These are phyloP conservation scores for Mycena galopus DNA, from an alignment of 768 basidiomycete species.

Conservation along the genomic window DNA sequence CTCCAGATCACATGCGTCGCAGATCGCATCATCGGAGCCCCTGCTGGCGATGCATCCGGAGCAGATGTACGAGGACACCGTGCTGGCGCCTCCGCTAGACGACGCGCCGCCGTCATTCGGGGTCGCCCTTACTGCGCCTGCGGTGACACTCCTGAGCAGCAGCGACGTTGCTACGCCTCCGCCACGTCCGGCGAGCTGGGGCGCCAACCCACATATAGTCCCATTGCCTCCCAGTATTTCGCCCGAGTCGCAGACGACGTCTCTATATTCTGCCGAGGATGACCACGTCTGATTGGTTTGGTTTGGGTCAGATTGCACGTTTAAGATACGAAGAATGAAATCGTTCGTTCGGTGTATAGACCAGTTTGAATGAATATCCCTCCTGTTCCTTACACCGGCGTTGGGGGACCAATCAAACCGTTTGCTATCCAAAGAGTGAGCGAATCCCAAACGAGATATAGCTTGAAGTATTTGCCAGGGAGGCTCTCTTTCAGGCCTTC, in stretches of 20 bases:
- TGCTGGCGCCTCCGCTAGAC: too few species aligned
- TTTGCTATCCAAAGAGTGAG: too few species aligned
- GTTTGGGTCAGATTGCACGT: neutral
- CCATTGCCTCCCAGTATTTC: constrained; percentile 4
- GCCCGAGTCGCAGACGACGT: neutral
- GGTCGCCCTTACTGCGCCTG: constrained; percentile 21
- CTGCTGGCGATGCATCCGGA: neutral
- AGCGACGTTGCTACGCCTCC: neutral
- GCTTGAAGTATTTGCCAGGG: too few species aligned
- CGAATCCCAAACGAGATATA: too few species aligned
- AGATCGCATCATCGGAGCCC: constrained; percentile 1
- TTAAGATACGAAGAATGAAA: neutral
- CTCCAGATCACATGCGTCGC: constrained; percentile 6
- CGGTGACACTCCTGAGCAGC: constrained; percentile 19
- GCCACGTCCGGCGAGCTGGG: constrained; percentile 22
- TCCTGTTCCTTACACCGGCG: too few species aligned
- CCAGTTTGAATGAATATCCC: too few species aligned
- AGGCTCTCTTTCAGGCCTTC: too few species aligned
- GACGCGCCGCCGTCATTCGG: constrained; percentile 33
- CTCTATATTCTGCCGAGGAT: neutral
- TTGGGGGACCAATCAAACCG: too few species aligned
- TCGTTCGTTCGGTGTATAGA: neutral
- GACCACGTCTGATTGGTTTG: neutral
- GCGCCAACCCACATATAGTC: neutral
- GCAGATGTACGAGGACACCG: constrained; percentile 1